phyloP scores from a whole-genome alignment of 805 yeast genomes.

The Kazachstania bromeliacearum region DNA sequence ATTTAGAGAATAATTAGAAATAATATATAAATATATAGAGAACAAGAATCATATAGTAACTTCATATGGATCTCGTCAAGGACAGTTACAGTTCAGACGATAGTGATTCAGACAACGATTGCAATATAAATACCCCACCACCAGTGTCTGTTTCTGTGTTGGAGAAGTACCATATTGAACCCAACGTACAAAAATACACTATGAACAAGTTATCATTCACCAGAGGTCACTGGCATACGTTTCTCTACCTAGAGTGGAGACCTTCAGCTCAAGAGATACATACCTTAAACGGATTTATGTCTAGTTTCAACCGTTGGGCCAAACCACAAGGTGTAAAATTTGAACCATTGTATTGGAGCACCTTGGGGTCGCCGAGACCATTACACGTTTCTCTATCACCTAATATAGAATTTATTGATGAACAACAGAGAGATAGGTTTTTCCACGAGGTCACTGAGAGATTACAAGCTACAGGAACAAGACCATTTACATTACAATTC shows the following conservation, averaged over 20 bases:
- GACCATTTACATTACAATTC: constrained; percentile 3
- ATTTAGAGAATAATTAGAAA: no score
- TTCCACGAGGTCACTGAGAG: not conserved
- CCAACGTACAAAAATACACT: constrained; percentile 6
- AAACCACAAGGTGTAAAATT: constrained; percentile 8
- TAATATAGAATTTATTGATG: constrained; percentile 7
- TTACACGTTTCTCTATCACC: constrained; percentile 23
- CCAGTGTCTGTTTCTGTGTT: constrained; percentile 13
- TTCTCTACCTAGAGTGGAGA: constrained; percentile 23
- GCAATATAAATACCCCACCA: constrained; percentile 8
- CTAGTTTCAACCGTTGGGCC: not conserved
- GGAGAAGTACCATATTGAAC: constrained; percentile 20
- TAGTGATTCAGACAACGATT: constrained; percentile 9
- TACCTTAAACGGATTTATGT: not conserved
- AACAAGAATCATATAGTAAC: no score
- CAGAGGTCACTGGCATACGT: constrained; percentile 10
- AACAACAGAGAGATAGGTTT: constrained; percentile 9
- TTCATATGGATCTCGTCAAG: constrained; percentile 13
- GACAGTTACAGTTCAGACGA: constrained; percentile 12
- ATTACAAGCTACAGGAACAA: not conserved
- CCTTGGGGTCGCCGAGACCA: constrained; percentile 22
- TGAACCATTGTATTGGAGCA: constrained; percentile 18
- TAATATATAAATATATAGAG: no score
- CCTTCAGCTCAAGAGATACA: constrained; percentile 9
- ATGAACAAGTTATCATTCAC: constrained; percentile 1